Conservation (phyloP, 108 stramenopile species). For the Schizochytrium sp. region DNA sequence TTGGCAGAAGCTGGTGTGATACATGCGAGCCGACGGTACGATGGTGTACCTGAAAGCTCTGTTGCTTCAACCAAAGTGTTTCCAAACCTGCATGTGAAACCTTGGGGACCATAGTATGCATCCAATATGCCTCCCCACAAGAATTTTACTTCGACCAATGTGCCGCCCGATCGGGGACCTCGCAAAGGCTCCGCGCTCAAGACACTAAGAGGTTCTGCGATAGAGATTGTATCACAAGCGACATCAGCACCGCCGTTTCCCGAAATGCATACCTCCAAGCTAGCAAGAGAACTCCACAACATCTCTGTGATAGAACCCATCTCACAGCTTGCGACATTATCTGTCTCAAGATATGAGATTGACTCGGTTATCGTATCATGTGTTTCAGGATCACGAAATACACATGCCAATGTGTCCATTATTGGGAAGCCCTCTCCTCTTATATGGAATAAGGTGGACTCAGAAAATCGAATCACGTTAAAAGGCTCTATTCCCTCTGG, state of each 20-base stretch:
- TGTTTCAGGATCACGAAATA: background rate
- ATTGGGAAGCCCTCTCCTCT: background rate
- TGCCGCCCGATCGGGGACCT: background rate
- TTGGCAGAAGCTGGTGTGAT: background rate
- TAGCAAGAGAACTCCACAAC: background rate
- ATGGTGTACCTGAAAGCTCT: no score
- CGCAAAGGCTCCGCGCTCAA: background rate
- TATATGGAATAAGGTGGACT: background rate
- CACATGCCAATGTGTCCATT: background rate
- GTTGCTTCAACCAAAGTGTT: background rate
- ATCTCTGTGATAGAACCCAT: background rate
- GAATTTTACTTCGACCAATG: background rate
- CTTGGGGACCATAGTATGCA: background rate
- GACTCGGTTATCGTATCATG: background rate
- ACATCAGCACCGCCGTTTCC: background rate
- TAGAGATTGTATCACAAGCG: background rate
- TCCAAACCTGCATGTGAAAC: background rate
- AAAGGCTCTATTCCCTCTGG: background rate
- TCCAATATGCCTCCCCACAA: background rate
- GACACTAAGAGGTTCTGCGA: background rate
- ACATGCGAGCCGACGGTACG: background rate
- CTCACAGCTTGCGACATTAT: background rate
- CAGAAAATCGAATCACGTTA: background rate
- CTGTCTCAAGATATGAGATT: background rate
- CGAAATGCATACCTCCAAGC: background rate